Base-by-base conservation (phyloP, 495 filamentous ascomycete genomes). In the Glonium stellatum region DNA sequence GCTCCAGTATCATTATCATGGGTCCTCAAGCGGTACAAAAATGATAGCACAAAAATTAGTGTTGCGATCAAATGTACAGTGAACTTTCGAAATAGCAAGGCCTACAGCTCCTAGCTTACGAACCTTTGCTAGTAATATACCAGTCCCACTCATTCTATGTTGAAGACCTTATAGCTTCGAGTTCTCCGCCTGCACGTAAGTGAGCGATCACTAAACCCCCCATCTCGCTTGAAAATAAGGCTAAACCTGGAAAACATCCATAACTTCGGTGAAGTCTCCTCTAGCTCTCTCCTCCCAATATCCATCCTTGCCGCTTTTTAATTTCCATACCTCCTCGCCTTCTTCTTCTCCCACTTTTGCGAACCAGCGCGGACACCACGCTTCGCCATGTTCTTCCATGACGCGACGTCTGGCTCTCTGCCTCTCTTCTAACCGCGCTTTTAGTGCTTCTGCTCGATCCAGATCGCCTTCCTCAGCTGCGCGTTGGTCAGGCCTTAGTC, bases 401-500 rank as follows among this genome's bases (percentile, higher is more conserved):
- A 84, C 83, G 57, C 84, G 82, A 39, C 93, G 78, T 56, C 95
- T 76, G 25, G 78, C 77, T 36, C 93, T 79, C 76, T 98, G 93
- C 11, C 79, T 81, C 73, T 97, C 91, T 69, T 98, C 93, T 21
- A 97, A 80, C 60, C 77, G 78, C 1, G 83, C 80, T 75, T 98
- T 98, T 70, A 88, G 75, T 34, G 78, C 82, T 79, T 98, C 93
- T 0, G 93, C 93, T 12, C 79, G 74, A 66, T 97, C 93, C 18
- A 96, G 72, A 58, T 88, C 84, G 0, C 90, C 90, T 21, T 86
- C 76, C 72, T 98, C 93, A 0, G 85, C 80, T 1, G 90, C 84
- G n/a, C 88, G 79, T 77, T 97, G 95, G 68, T 98, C 93, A n/a
- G 90, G 93, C 27, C 93, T 78, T 27, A 96, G 74, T 49, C 93